Conservation (phyloP, 2,329 filamentous ascomycete genomes). For the Penicillium sp. region DNA sequence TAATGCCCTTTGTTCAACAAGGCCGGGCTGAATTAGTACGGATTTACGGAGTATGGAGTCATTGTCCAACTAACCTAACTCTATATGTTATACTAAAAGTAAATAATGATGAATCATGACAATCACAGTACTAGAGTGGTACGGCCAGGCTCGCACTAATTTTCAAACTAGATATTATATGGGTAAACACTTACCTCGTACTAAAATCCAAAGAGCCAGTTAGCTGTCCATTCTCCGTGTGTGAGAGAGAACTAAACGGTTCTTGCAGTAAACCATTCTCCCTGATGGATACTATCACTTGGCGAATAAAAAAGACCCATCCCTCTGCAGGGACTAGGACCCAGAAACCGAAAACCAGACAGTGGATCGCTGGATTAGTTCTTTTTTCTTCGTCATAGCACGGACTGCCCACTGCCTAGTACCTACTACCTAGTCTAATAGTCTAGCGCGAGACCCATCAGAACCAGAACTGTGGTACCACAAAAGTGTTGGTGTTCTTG, state of each 20-base stretch:
- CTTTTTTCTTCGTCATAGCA: neutral
- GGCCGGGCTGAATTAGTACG: neutral
- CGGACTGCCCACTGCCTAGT: neutral
- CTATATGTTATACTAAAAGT: neutral
- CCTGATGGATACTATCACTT: neutral
- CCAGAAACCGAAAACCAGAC: constrained; percentile 8
- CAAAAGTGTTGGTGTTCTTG: neutral
- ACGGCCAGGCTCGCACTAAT: neutral
- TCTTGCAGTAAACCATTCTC: neutral
- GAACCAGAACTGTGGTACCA: constrained; percentile 10
- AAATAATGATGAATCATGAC: constrained; percentile 5
- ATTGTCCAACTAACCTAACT: neutral
- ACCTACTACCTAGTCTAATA: neutral
- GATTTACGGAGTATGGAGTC: neutral
- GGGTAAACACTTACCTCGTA: neutral
- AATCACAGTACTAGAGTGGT: neutral
- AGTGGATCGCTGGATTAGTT: neutral
- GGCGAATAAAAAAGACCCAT: neutral
- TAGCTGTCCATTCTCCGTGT: neutral
- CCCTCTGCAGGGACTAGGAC: constrained; percentile 9
- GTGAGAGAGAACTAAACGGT: neutral
- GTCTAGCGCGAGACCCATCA: constrained; percentile 5
- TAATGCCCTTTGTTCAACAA: constrained; percentile 2
- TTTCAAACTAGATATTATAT: neutral
- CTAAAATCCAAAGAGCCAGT: neutral